Percentiles rank a stretch among this genome's conserved stretches.
Evolutionary conservation across 805 yeast genomes (phyloP).

Genomic region (Wickerhamiella domercqiae): DNA sequence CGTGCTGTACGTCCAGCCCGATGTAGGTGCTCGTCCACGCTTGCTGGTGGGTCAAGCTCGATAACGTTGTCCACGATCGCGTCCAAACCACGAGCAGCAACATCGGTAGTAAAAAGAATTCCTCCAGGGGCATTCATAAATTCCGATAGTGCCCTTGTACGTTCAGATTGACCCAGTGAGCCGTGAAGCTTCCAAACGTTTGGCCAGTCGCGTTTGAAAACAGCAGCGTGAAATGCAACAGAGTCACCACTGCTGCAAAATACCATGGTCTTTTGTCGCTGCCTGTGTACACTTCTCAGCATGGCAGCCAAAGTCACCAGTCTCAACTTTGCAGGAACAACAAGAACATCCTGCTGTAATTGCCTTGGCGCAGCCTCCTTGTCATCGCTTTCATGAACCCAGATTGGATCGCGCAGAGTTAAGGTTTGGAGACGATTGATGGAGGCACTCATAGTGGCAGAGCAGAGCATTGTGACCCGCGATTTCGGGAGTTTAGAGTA

Average conservation of each 20-base stretch:
- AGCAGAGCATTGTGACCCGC: slow-evolving; percentile 71
- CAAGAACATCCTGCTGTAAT: slow-evolving; percentile 59
- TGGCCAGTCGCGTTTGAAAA: slow-evolving; percentile 46
- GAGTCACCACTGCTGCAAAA: slow-evolving; percentile 91
- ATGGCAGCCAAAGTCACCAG: slow-evolving; percentile 64
- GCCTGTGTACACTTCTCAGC: background rate
- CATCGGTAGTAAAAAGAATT: slow-evolving; percentile 87
- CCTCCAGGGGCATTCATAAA: slow-evolving; percentile 29
- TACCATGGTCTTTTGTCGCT: slow-evolving; percentile 35
- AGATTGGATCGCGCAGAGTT: slow-evolving; percentile 56
- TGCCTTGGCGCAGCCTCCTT: slow-evolving; percentile 73
- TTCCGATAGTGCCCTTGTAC: slow-evolving; percentile 54
- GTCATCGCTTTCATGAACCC: slow-evolving; percentile 34
- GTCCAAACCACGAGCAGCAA: slow-evolving; percentile 94
- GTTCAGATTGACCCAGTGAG: slow-evolving; percentile 65
- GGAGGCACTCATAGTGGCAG: slow-evolving; percentile 79
- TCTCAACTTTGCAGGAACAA: slow-evolving; percentile 85
- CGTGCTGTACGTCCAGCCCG: slow-evolving; percentile 97
- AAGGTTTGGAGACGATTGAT: slow-evolving; percentile 71
- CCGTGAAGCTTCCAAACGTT: slow-evolving; percentile 72
- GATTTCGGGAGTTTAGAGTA: slow-evolving; percentile 38
- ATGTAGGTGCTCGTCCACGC: slow-evolving; percentile 88
- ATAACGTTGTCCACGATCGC: slow-evolving; percentile 72
- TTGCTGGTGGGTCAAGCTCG: slow-evolving; percentile 91
- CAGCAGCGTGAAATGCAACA: slow-evolving; percentile 82